Percentiles rank a stretch among this genome's conserved stretches.
Evolutionary conservation across 2,329 filamentous ascomycete genomes (phyloP).

Genomic region (Sclerotinia glacialis): DNA sequence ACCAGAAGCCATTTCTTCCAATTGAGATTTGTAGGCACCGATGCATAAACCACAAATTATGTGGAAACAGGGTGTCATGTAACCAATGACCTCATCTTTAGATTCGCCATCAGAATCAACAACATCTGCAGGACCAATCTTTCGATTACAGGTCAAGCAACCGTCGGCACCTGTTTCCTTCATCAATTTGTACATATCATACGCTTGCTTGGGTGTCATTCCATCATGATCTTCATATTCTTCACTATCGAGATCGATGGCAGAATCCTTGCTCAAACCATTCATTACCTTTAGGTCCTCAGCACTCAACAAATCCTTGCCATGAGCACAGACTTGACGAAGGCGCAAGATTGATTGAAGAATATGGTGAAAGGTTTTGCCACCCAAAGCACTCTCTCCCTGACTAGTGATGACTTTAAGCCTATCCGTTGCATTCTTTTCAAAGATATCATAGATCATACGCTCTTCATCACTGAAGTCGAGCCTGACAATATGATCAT

Average conservation of each 20-base stretch:
- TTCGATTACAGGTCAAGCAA: conserved; percentile 68
- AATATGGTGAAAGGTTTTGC: conserved; percentile 90
- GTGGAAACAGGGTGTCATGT: conserved; percentile 85
- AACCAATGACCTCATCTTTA: conserved; percentile 65
- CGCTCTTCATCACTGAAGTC: conserved; percentile 74
- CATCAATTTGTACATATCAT: conserved; percentile 82
- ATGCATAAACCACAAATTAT: conserved; percentile 77
- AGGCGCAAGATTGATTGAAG: conserved; percentile 87
- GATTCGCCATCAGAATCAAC: conserved; percentile 54
- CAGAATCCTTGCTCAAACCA: conserved; percentile 77
- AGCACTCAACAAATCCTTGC: conserved; percentile 82
- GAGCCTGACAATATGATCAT: conserved; percentile 70
- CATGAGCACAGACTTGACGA: conserved; percentile 87
- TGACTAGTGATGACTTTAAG: conserved; percentile 70
- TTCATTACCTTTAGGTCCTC: conserved; percentile 78
- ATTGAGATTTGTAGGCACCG: conserved; percentile 54
- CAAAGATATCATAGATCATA: conserved; percentile 79
- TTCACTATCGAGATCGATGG: conserved; percentile 85
- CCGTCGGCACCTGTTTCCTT: conserved; percentile 73
- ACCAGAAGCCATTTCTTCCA: conserved; percentile 45
- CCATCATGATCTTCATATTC: conserved; percentile 51
- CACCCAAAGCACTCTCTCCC: conserved; percentile 66
- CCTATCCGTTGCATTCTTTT: conserved; percentile 74
- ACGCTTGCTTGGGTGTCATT: conserved; percentile 69
- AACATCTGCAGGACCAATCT: conserved; percentile 57